These are phyloP conservation scores for Xylaria sp. DNA, from an alignment of 2,329 filamentous ascomycete species.

Conservation along the genomic window DNA sequence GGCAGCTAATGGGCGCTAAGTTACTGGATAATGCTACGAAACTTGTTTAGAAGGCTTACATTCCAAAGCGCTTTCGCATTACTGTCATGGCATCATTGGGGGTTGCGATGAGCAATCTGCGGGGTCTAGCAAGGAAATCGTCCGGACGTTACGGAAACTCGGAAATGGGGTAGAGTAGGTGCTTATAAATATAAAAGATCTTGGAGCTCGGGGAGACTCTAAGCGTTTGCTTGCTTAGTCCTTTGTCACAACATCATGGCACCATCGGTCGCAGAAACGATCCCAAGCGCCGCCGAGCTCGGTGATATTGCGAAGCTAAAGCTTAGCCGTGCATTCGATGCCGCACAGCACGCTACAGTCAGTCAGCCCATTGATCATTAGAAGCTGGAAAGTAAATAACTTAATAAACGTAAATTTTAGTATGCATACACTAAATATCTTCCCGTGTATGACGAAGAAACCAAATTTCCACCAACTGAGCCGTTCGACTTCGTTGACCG, in stretches of 20 bases:
- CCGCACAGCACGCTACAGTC: constrained; percentile 33
- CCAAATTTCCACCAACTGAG: constrained; percentile 46
- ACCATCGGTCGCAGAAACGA: constrained; percentile 35
- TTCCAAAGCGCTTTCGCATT: not conserved
- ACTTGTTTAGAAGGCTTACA: not conserved
- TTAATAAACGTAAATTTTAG: constrained; percentile 25
- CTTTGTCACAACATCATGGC: constrained; percentile 30
- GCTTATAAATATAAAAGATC: not conserved
- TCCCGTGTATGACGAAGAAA: constrained; percentile 45
- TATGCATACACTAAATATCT: constrained; percentile 45
- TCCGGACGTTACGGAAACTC: not conserved
- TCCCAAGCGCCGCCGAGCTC: constrained; percentile 31
- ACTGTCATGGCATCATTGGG: constrained; percentile 27
- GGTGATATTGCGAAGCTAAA: constrained; percentile 32
- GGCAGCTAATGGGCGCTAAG: not conserved
- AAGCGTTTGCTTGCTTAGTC: not conserved
- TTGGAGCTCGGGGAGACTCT: not conserved
- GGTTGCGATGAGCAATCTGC: constrained; percentile 27
- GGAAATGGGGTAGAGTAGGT: not conserved
- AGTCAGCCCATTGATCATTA: constrained; percentile 1
- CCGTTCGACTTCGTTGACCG: constrained; percentile 49
- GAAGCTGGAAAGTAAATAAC: not conserved
- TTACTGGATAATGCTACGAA: not conserved
- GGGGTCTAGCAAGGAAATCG: constrained; percentile 13
- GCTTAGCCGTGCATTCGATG: constrained; percentile 34